Conservation (phyloP, 2,329 filamentous ascomycete genomes). For the Reticulascus tulasneorum region DNA sequence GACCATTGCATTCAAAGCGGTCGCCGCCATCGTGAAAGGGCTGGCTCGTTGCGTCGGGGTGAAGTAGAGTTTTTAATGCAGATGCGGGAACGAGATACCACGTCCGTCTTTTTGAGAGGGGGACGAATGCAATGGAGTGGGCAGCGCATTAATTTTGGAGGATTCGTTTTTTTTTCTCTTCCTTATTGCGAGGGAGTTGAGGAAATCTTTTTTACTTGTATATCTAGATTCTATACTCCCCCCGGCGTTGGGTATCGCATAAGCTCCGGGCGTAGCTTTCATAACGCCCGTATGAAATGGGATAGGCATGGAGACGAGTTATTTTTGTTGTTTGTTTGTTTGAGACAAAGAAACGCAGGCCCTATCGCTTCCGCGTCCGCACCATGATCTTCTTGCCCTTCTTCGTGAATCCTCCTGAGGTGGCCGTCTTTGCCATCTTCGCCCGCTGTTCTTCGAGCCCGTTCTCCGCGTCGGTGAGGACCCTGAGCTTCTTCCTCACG, state of each 20-base stretch:
- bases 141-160: slow-evolving; percentile 3
- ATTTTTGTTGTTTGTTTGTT: no score
- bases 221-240: slow-evolving; percentile 14
- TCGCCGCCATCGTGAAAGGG: slow-evolving; percentile 45
- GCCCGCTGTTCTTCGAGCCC: slow-evolving; percentile 56
- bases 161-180: slow-evolving; percentile 3
- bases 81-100: slow-evolving; percentile 10
- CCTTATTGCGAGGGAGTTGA: not conserved
- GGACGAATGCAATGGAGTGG: not conserved
- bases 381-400: slow-evolving; percentile 60
- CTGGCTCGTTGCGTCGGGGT: slow-evolving; percentile 46
- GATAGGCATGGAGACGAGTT: no score
- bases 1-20: slow-evolving; percentile 51
- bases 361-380: slow-evolving; percentile 55
- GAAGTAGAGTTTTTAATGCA: slow-evolving; percentile 3
- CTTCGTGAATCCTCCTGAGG: slow-evolving; percentile 55
- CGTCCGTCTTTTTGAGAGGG: no score
- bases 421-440: slow-evolving; percentile 63
- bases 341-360: not conserved
- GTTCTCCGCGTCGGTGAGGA: slow-evolving; percentile 51
- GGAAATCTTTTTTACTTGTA: slow-evolving; percentile 10
- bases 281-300: slow-evolving; percentile 10
- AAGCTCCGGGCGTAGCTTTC: slow-evolving; percentile 14
- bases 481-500: slow-evolving; percentile 51
- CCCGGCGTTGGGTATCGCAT: slow-evolving; percentile 17